These are phyloP conservation scores for Buxus sempervirens DNA, from an alignment of 164 flowering plant species.

Conservation along the genomic window DNA sequence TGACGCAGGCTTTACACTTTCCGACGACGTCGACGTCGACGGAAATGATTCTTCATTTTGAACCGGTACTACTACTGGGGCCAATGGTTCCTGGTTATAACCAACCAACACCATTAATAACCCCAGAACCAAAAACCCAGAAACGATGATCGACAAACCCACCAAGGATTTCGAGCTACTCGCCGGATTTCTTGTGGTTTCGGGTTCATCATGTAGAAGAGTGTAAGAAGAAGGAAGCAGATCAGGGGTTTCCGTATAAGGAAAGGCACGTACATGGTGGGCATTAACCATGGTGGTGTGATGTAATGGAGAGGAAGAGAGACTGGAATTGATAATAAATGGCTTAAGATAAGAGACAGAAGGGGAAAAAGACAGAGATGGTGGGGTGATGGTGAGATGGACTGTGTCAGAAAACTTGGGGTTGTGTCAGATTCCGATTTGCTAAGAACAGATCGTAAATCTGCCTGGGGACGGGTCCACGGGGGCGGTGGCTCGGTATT, in stretches of 20 bases:
- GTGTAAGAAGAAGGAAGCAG: slow-evolving; percentile 16
- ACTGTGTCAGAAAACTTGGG: too few species aligned
- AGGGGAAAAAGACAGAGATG: too few species aligned
- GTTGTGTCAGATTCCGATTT: too few species aligned
- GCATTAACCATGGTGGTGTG: neutral
- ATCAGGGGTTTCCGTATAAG: slow-evolving; percentile 9
- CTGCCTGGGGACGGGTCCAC: too few species aligned
- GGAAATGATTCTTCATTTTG: neutral
- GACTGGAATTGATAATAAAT: too few species aligned
- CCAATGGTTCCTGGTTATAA: neutral
- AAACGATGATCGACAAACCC: slow-evolving; percentile 5
- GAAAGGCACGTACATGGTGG: slow-evolving; percentile 2
- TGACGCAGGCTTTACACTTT: slow-evolving; percentile 16
- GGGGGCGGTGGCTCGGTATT: too few species aligned
- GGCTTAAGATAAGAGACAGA: too few species aligned
- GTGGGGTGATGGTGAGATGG: too few species aligned
- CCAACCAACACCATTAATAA: slow-evolving; percentile 11
- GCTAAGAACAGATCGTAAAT: too few species aligned
- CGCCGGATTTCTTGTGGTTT: neutral
- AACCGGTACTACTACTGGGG: neutral
- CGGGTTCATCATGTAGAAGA: slow-evolving; percentile 22
- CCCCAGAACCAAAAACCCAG: slow-evolving; percentile 19
- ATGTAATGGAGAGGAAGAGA: neutral
- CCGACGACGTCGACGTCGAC: neutral
- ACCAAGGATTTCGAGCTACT: slow-evolving; percentile 10